A percentile compares a stretch with the other conserved stretches of the same genome.
These are phyloP conservation scores for Exserohilum rostratum DNA, from an alignment of 2,329 filamentous ascomycete species.

Conservation along the genomic window DNA sequence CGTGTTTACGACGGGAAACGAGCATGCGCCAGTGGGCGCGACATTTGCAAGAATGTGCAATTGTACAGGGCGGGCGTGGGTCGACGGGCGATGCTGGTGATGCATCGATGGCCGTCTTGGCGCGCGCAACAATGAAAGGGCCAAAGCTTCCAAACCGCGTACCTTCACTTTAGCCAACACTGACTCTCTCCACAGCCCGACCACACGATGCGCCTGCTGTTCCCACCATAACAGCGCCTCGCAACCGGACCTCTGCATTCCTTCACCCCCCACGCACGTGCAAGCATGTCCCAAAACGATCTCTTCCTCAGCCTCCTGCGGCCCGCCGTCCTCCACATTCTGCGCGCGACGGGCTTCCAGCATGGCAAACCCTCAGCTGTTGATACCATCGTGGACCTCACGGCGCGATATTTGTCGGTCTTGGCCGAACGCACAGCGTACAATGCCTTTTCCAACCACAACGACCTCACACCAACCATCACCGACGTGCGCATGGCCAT, in stretches of 20 bases:
- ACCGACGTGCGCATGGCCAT: slow-evolving; percentile 86
- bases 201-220: slow-evolving; percentile 33
- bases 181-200: not conserved
- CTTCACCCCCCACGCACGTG: slow-evolving; percentile 3
- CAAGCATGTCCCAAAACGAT: slow-evolving; percentile 47
- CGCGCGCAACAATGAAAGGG: slow-evolving; percentile 21
- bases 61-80: not conserved
- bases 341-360: slow-evolving; percentile 90
- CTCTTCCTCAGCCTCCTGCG: slow-evolving; percentile 81
- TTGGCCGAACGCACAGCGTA: slow-evolving; percentile 75
- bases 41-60: slow-evolving; percentile 15
- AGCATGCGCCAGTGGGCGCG: slow-evolving; percentile 16
- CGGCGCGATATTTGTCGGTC: slow-evolving; percentile 77
- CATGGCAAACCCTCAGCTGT: slow-evolving; percentile 79
- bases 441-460: slow-evolving; percentile 73
- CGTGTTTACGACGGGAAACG: not conserved
- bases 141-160: slow-evolving; percentile 26
- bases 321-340: slow-evolving; percentile 85
- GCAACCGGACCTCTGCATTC: slow-evolving; percentile 25
- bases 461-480: slow-evolving; percentile 67
- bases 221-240: slow-evolving; percentile 22
- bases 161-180: slow-evolving; percentile 17
- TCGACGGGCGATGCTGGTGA: slow-evolving; percentile 11
- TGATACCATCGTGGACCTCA: slow-evolving; percentile 86
- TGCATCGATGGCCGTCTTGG: slow-evolving; percentile 21